phyloP scores from a whole-genome alignment of 139 green algal genomes.

The Coccomyxa sp. region DNA sequence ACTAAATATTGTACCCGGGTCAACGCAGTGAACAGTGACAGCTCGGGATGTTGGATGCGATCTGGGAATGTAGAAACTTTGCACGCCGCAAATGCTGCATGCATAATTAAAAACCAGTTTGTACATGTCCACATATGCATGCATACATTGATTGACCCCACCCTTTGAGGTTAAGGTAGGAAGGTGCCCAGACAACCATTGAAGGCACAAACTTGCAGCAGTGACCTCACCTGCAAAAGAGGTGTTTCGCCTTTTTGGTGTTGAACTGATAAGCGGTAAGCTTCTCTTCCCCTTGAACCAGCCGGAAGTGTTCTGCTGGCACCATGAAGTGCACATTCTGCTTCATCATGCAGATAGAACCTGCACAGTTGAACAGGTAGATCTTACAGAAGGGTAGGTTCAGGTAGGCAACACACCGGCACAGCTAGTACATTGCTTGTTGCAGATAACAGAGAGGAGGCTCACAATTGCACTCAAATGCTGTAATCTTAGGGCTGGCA shows the following conservation, averaged over 20 bases:
- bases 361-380: not conserved
- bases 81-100: not conserved
- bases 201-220: not conserved
- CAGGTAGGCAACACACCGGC: no score
- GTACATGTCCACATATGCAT: no score
- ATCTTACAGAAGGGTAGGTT: no score
- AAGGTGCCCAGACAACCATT: no score
- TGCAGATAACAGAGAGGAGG: not conserved
- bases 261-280: not conserved
- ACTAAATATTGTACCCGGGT: not conserved
- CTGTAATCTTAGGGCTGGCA: not conserved
- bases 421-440: not conserved
- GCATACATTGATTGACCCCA: no score
- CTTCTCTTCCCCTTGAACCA: not conserved
- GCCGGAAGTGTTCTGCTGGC: not conserved
- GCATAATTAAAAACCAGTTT: not conserved
- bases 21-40: not conserved
- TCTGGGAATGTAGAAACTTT: not conserved
- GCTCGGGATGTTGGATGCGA: not conserved
- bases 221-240: not conserved
- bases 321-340: not conserved
- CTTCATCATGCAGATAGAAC: not conserved
- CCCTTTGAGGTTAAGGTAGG: no score
- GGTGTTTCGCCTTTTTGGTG: not conserved
- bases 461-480: not conserved